Percentiles rank a stretch among this genome's conserved stretches.
Conservation (phyloP, 768 basidiomycete genomes). For the Sporobolomyces pararoseus region DNA sequence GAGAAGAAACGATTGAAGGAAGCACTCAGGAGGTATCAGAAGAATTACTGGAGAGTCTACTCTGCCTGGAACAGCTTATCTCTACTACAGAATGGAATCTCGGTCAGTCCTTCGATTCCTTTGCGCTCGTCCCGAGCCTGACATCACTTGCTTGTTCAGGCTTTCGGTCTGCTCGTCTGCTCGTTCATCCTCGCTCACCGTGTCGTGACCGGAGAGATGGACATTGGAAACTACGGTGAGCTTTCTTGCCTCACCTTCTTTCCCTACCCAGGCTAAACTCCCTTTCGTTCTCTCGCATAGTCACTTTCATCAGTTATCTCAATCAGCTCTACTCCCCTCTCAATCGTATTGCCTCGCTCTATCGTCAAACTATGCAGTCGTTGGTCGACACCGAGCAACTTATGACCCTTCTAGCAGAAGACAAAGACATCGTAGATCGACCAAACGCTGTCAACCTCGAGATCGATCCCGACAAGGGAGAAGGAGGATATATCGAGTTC, state of each 20-base stretch:
- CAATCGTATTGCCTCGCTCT: conserved; percentile 21
- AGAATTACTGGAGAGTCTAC: conserved; percentile 61
- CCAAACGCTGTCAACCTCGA: conserved; percentile 66
- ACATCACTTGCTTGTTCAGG: conserved; percentile 55
- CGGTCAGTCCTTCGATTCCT: background rate
- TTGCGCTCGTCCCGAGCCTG: background rate
- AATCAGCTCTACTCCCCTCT: conserved; percentile 54
- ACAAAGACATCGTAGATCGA: conserved; percentile 76
- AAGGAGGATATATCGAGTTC: conserved; percentile 79
- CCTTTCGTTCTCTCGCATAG: conserved; percentile 2
- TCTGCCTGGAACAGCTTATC: conserved; percentile 24
- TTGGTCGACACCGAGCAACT: conserved; percentile 68
- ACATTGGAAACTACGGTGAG: conserved; percentile 29
- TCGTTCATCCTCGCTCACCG: conserved; percentile 71
- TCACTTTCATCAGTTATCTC: conserved; percentile 72
- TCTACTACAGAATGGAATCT: conserved; percentile 28
- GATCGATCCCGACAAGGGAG: conserved; percentile 52
- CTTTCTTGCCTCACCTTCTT: background rate
- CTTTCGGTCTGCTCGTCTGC: conserved; percentile 74
- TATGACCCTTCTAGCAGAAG: conserved; percentile 72
- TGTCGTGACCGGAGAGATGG: conserved; percentile 57
- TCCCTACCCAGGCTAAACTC: too few relatives aligned
- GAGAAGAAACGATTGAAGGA: conserved; percentile 68
- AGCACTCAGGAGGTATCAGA: conserved; percentile 70
- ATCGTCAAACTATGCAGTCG: conserved; percentile 57